Base-by-base conservation (phyloP, 2,329 filamentous ascomycete genomes). In the Microsporum audouinii region DNA sequence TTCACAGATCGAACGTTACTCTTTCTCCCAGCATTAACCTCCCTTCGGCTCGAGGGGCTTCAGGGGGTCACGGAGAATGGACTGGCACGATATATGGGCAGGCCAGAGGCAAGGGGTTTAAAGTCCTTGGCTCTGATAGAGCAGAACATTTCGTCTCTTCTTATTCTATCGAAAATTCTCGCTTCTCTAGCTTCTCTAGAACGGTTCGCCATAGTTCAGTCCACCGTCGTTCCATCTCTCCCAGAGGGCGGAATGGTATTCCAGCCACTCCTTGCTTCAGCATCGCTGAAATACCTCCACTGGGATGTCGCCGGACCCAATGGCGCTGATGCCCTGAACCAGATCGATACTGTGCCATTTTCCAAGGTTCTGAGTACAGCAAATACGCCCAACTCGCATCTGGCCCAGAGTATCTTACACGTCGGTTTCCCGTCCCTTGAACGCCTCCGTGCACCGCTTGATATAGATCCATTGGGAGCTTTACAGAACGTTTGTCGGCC, bases 1-100 rank as follows among this genome's bases (percentile, higher is more conserved):
- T 84, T 84, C 64, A 78, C 80, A 17, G 79, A 84, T 66, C 73
- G 76, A 47, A 79, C 81, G 1, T 69, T 85, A 38, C 74, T 80
- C 33, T 76, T 81, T 36, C 70, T 85, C 10, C 81, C 81, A 0
- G 62, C 77, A 1, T 68, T 85, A 10, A 72, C 75, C 39, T 82
- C 80, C 0, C 72, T 85, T 10, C 77, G 82, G 2, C 74, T 85
- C 34, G 81, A 84, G 65, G 76, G 78, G 57, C 73, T 84, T 6
- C 74, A 74, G 7, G 83, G 82, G 2, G 68, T 85, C 49, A 82
- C 80, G 2, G 82, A 84, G 62, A 73, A 76, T 49, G 82, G 82
- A 8, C 71, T 85, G 36, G 73, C 77, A 6, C 77, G 79, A 41
- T 82, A 82, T 63, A 73, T 77, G 4, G 75, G 75, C 10, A 79